Evolutionary conservation across 2,329 filamentous ascomycete genomes (phyloP).

Genomic region (Ambrosiella beaveri): DNA sequence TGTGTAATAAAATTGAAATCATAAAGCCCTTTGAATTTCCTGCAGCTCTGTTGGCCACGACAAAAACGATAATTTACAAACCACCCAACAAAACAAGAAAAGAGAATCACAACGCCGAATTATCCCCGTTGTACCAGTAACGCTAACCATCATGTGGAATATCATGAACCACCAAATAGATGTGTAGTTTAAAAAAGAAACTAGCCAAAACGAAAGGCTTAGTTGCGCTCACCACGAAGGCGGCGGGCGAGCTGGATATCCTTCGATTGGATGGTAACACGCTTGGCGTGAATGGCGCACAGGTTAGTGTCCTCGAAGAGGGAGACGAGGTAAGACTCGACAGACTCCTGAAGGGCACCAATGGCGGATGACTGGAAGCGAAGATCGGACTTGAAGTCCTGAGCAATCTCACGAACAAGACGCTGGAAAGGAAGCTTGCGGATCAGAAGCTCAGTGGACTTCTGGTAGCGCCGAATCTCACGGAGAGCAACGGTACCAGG

Average conservation of each 20-base stretch:
- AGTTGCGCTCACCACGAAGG: constrained; percentile 86
- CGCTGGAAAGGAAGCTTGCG: constrained; percentile 97
- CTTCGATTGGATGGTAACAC: constrained; percentile 95
- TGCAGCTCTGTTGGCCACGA: constrained; percentile 11
- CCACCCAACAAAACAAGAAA: constrained; percentile 13
- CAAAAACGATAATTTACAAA: constrained; percentile 14
- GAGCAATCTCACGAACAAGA: constrained; percentile 89
- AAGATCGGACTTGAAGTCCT: constrained; percentile 88
- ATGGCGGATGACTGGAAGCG: constrained; percentile 98
- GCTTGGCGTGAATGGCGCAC: constrained; percentile 97
- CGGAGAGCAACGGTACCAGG: constrained; percentile 90
- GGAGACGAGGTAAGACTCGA: constrained; percentile 95
- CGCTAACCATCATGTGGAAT: constrained; percentile 11
- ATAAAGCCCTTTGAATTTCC: constrained; percentile 12
- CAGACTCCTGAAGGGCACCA: constrained; percentile 91
- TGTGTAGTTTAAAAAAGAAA: constrained; percentile 1
- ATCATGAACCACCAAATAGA: constrained; percentile 5
- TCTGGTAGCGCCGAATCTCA: constrained; percentile 98
- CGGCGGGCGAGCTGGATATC: constrained; percentile 93
- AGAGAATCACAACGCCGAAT: constrained; percentile 12
- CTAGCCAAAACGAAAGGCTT: constrained; percentile 22
- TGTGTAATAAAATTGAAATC: constrained; percentile 4
- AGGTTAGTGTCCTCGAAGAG: constrained; percentile 98
- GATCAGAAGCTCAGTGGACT: constrained; percentile 88
- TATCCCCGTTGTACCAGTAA: constrained; percentile 12